Base-by-base conservation (phyloP, 2,329 filamentous ascomycete species). In the Ophiosphaerella korrae region DNA sequence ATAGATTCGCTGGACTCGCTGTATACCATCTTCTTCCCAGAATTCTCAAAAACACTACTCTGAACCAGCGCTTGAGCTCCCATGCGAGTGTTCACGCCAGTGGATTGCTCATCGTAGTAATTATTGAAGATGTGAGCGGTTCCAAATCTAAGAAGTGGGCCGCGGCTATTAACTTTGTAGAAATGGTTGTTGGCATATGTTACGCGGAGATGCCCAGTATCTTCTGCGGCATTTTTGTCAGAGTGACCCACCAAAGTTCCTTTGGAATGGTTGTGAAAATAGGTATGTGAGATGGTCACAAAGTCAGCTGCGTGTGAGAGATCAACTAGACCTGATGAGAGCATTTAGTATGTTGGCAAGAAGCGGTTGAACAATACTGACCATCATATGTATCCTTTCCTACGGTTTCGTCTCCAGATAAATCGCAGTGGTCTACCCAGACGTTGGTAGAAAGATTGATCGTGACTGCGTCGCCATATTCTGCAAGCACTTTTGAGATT, bases 151-250 rank as follows among this genome's bases (percentile, higher is more conserved):
- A 88, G 68, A 3, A 81, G 82, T 5, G 86, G 86, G 1, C 75
- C 75, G 45, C 86, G 85, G 6, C 82, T 85, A 77, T 84, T 83
- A 63, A 87, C 73, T 74, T 87, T 85, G 62, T 68, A 68, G 79
- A 80, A 88, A 76, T 82, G 77, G 79, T 88, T 88, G 78, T 87
- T 83, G 73, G 81, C 80, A 66, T 85, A 86, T 47, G 86, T 88
- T 35, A 88, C 75, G 68, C 78, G 81, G 29, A 88, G 78, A 63
- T 84, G 77, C 57, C 85, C 85, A 1, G 67, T 81, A 72, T 88
- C 86, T 44, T 64, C 61, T 43, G 64, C 74, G 24, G 60, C 72
- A 72, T 41, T 41, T 8, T 31, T 41, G 24, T 41, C 38, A 5
- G 38, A 41, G 23, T 41, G 83, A 9, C 82, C 84, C 45, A 84